Evolutionary conservation across 768 basidiomycete species (phyloP).

Genomic region (Lactifluus hygrophoroides): DNA sequence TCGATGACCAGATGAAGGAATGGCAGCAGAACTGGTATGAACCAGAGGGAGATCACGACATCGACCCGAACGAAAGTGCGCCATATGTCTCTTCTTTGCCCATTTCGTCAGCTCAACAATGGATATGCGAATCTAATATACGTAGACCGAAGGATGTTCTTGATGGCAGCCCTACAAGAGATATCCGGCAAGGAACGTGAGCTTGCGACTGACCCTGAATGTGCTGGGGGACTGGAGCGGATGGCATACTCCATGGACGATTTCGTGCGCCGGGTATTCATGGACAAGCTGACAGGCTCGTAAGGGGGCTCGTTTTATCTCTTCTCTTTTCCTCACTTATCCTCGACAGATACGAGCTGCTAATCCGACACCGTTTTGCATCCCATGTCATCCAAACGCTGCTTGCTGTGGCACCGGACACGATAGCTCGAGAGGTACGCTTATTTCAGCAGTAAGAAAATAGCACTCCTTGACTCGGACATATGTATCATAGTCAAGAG

Average conservation of each 20-base stretch:
- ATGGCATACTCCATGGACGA: slow-evolving; percentile 93
- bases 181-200: slow-evolving; percentile 84
- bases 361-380: slow-evolving; percentile 78
- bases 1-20: slow-evolving; percentile 78
- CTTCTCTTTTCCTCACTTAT: not conserved
- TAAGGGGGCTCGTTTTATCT: slow-evolving; percentile 38
- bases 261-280: slow-evolving; percentile 84
- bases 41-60: slow-evolving; percentile 39
- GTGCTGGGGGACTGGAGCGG: slow-evolving; percentile 82
- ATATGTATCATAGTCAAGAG: slow-evolving; percentile 37
- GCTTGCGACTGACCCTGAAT: slow-evolving; percentile 89
- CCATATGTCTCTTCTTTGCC: slow-evolving; percentile 10
- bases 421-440: slow-evolving; percentile 60
- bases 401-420: slow-evolving; percentile 55
- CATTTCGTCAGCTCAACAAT: slow-evolving; percentile 14
- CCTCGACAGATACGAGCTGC: slow-evolving; percentile 44
- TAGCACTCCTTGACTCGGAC: not conserved
- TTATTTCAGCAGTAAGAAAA: not conserved
- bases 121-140: not conserved
- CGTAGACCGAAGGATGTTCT: slow-evolving; percentile 40
- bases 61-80: slow-evolving; percentile 66
- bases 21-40: slow-evolving; percentile 61
- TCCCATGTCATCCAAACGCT: slow-evolving; percentile 95
- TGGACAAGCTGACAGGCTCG: slow-evolving; percentile 83
- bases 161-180: slow-evolving; percentile 75